These are phyloP conservation scores for Protomyces inundatus DNA, from an alignment of 1,139 yeast genomes.

Conservation along the genomic window DNA sequence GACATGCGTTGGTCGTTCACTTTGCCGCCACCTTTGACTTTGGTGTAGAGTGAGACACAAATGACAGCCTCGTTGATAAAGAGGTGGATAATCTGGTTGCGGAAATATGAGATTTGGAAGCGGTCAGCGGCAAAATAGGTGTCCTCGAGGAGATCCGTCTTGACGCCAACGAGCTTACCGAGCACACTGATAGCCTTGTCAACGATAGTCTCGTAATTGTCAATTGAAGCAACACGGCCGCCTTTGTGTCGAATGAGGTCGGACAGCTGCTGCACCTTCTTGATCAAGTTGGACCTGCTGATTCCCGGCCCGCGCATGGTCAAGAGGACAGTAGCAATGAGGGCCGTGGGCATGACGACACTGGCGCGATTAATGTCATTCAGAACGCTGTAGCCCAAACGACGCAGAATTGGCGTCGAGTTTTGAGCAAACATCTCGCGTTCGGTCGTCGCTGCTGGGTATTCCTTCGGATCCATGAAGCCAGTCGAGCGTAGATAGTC, in stretches of 20 bases:
- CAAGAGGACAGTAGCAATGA: slow-evolving; percentile 43
- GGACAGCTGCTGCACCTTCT: slow-evolving; percentile 41
- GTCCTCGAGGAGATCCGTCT: slow-evolving; percentile 40
- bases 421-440: slow-evolving; percentile 28
- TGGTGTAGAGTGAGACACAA: slow-evolving; percentile 40
- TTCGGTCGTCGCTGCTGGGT: slow-evolving; percentile 27
- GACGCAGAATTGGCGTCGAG: slow-evolving; percentile 37
- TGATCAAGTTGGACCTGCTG: slow-evolving; percentile 38
- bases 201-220: slow-evolving; percentile 39
- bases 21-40: slow-evolving; percentile 34
- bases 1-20: slow-evolving; percentile 33
- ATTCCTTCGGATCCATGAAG: slow-evolving; percentile 34
- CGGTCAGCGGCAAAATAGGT: slow-evolving; percentile 43
- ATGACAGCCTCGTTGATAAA: slow-evolving; percentile 44
- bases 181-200: slow-evolving; percentile 42
- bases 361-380: slow-evolving; percentile 43
- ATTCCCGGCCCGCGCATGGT: slow-evolving; percentile 43
- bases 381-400: slow-evolving; percentile 43
- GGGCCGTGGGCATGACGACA: slow-evolving; percentile 46
- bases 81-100: slow-evolving; percentile 44
- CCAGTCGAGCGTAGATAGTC: slow-evolving; percentile 35
- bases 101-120: slow-evolving; percentile 44
- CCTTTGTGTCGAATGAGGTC: slow-evolving; percentile 40
- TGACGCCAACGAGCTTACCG: slow-evolving; percentile 41
- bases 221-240: slow-evolving; percentile 40